A percentile compares a stretch with the other conserved stretches of the same genome.
Evolutionary conservation across 306 rosid genomes (phyloP).

Genomic region (Clitoria ternatea): DNA sequence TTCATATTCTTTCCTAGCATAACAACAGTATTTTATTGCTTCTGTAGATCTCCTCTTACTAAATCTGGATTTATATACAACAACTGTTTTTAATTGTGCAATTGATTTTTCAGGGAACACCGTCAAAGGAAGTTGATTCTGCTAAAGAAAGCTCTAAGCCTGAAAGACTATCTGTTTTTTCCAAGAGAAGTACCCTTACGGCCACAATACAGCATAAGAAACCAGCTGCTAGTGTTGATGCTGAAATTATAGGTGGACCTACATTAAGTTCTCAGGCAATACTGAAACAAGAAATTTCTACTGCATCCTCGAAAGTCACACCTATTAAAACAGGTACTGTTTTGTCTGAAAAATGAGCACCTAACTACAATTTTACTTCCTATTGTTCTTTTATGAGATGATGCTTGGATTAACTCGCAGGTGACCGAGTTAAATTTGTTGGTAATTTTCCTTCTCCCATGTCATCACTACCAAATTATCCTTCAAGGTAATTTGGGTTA

Average conservation of each 20-base stretch:
- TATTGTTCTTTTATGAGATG: background rate
- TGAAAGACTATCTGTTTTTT: conserved; percentile 45
- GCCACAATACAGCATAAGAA: conserved; percentile 53
- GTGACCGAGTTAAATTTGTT: conserved; percentile 84
- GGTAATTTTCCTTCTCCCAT: conserved; percentile 48
- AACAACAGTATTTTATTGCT: background rate
- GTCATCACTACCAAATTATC: conserved; percentile 41
- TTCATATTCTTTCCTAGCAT: background rate
- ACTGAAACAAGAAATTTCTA: conserved; percentile 85
- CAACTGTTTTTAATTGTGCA: conserved; percentile 8
- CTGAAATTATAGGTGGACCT: conserved; percentile 83
- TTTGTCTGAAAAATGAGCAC: background rate
- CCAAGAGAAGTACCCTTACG: conserved; percentile 57
- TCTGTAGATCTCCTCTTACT: background rate
- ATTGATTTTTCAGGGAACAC: conserved; percentile 48
- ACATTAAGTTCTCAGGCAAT: conserved; percentile 69
- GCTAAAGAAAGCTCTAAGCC: conserved; percentile 57
- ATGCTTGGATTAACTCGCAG: conserved; percentile 42
- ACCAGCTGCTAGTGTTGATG: conserved; percentile 88
- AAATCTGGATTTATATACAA: background rate
- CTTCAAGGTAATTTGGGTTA: conserved; percentile 50
- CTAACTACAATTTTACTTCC: conserved; percentile 5
- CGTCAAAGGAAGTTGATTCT: conserved; percentile 55
- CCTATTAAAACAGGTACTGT: conserved; percentile 60
- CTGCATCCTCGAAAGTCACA: conserved; percentile 75